A percentile compares a stretch with the other conserved stretches of the same genome.
Evolutionary conservation across 805 yeast genomes (phyloP).

Genomic region (Candida ficus): DNA sequence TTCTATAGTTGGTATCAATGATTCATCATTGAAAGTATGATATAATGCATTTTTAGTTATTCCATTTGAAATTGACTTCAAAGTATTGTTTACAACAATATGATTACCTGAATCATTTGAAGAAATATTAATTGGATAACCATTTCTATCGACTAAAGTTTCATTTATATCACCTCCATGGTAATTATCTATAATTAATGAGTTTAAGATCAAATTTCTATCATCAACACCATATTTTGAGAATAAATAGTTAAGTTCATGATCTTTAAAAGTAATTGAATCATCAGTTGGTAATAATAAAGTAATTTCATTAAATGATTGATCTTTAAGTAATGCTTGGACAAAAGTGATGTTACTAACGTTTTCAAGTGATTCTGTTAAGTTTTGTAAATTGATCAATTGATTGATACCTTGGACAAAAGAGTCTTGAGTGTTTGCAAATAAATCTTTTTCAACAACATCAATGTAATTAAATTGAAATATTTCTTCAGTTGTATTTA

Average conservation of each 20-base stretch:
- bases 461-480: constrained; percentile 36
- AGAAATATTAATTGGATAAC: constrained; percentile 18
- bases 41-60: constrained; percentile 43
- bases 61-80: constrained; percentile 32
- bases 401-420: constrained; percentile 60
- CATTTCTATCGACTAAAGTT: constrained; percentile 23
- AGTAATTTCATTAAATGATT: constrained; percentile 32
- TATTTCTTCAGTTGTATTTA: constrained; percentile 11
- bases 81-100: constrained; percentile 30
- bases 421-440: constrained; percentile 59
- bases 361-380: constrained; percentile 32
- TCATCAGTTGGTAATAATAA: constrained; percentile 42
- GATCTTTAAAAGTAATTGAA: constrained; percentile 30
- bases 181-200: constrained; percentile 35
- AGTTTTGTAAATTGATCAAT: constrained; percentile 33
- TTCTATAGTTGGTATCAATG: constrained; percentile 23
- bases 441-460: constrained; percentile 53
- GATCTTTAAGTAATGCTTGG: background rate
- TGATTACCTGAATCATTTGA: constrained; percentile 28
- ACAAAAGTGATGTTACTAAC: background rate
- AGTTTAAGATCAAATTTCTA: constrained; percentile 23
- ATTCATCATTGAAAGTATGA: constrained; percentile 38
- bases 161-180: constrained; percentile 36
- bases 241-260: constrained; percentile 42
- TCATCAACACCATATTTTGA: constrained; percentile 28